A percentile compares a stretch with the other conserved stretches of the same genome.
Conservation (phyloP, 2,329 filamentous ascomycete genomes). For the Venturia oleaginea region DNA sequence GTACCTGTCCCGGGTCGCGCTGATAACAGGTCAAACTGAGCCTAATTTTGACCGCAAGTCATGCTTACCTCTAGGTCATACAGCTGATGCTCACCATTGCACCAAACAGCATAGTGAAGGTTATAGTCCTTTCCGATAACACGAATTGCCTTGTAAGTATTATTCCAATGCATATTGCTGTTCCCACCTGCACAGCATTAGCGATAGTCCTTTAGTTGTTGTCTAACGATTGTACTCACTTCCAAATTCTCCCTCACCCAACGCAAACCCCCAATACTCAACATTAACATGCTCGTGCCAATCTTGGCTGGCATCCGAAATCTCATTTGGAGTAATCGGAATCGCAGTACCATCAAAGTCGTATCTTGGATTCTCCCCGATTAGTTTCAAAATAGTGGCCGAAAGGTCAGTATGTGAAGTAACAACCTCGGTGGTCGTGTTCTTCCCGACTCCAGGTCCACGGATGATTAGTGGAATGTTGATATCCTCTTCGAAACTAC, state of each 20-base stretch:
- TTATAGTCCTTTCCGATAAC: slow-evolving; percentile 6
- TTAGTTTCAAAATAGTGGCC: slow-evolving; percentile 28
- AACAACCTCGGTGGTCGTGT: slow-evolving; percentile 23
- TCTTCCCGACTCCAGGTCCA: slow-evolving; percentile 26
- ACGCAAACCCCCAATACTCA: slow-evolving; percentile 31
- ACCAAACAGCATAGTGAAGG: slow-evolving; percentile 12
- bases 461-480: slow-evolving; percentile 32
- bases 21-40: not conserved
- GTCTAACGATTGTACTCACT: not conserved
- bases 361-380: slow-evolving; percentile 21
- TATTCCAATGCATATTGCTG: slow-evolving; percentile 3
- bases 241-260: slow-evolving; percentile 8
- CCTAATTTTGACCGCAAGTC: not conserved
- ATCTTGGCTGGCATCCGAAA: slow-evolving; percentile 15
- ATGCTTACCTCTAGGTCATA: slow-evolving; percentile 6
- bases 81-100: slow-evolving; percentile 9
- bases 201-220: not conserved
- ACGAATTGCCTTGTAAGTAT: slow-evolving; percentile 13
- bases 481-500: slow-evolving; percentile 32
- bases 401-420: slow-evolving; percentile 33
- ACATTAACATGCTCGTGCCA: slow-evolving; percentile 30
- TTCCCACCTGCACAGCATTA: not conserved
- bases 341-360: slow-evolving; percentile 30
- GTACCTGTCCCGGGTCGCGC: slow-evolving; percentile 10
- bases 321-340: slow-evolving; percentile 20